phyloP scores from a whole-genome alignment of 371 early-diverging fungal species.

The Lichtheimia hyalospora region DNA sequence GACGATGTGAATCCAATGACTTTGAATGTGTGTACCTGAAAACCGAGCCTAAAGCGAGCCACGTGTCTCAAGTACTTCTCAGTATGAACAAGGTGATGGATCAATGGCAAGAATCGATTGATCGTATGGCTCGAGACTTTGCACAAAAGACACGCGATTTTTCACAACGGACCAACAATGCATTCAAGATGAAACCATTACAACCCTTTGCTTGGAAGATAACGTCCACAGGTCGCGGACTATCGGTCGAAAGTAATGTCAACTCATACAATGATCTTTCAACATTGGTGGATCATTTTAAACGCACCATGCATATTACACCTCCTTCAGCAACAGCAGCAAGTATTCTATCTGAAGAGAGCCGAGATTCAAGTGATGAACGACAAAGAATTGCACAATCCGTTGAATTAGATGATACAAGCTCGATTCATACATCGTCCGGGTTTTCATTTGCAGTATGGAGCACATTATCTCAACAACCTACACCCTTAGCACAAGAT shows the following conservation, averaged over 20 bases:
- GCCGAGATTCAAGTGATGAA: slow-evolving; percentile 6
- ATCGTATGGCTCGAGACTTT: slow-evolving; percentile 48
- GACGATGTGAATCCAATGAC: slow-evolving; percentile 31
- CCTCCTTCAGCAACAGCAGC: slow-evolving; percentile 6
- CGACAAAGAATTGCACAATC: slow-evolving; percentile 14
- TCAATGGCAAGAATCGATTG: slow-evolving; percentile 53
- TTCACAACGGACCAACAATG: slow-evolving; percentile 30
- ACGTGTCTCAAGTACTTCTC: slow-evolving; percentile 47
- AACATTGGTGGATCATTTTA: slow-evolving; percentile 46
- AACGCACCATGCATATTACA: slow-evolving; percentile 36
- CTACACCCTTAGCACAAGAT: slow-evolving; percentile 30
- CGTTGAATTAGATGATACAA: slow-evolving; percentile 39
- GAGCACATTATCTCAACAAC: slow-evolving; percentile 36
- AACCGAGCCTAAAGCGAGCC: slow-evolving; percentile 51
- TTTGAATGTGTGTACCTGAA: slow-evolving; percentile 41
- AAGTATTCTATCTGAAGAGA: neutral
- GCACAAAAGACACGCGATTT: slow-evolving; percentile 47
- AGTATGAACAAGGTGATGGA: slow-evolving; percentile 56
- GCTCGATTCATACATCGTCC: slow-evolving; percentile 41
- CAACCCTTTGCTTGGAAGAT: slow-evolving; percentile 48
- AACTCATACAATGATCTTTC: slow-evolving; percentile 47
- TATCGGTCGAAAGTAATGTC: slow-evolving; percentile 47
- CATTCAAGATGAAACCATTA: slow-evolving; percentile 43
- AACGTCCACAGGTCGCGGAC: slow-evolving; percentile 38
- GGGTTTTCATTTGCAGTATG: slow-evolving; percentile 42